A percentile compares a stretch with the other conserved stretches of the same genome.
Conservation (phyloP, 345 rosid species). For the Lepidium aucheri region DNA sequence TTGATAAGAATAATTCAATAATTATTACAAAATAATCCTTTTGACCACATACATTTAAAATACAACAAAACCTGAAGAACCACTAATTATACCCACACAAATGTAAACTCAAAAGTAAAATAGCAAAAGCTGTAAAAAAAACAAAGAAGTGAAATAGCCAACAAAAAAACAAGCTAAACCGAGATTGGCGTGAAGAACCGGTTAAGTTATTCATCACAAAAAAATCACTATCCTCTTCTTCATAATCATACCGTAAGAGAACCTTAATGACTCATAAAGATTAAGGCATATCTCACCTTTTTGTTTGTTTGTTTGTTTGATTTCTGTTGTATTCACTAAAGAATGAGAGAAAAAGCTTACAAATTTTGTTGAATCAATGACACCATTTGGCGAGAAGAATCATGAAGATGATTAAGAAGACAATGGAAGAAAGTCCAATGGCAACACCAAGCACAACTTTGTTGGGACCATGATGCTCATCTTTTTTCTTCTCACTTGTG, state of each 20-base stretch:
- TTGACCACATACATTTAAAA: slow-evolving; percentile 5
- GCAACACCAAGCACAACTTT: slow-evolving; percentile 88
- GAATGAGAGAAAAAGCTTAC: not conserved
- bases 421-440: slow-evolving; percentile 71
- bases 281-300: not conserved
- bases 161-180: not conserved
- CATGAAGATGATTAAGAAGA: slow-evolving; percentile 78
- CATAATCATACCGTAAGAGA: slow-evolving; percentile 7
- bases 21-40: slow-evolving; percentile 22
- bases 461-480: slow-evolving; percentile 63
- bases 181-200: slow-evolving; percentile 18
- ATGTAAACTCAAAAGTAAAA: slow-evolving; percentile 10
- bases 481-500: slow-evolving; percentile 33
- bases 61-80: not conserved
- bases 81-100: not conserved
- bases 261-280: slow-evolving; percentile 12
- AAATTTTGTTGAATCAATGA: slow-evolving; percentile 24
- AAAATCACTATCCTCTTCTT: slow-evolving; percentile 2
- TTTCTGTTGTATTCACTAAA: not conserved
- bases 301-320: too few relatives aligned
- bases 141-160: not conserved
- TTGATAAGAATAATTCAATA: slow-evolving; percentile 23
- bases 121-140: not conserved
- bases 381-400: slow-evolving; percentile 80
- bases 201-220: slow-evolving; percentile 12